phyloP scores from a whole-genome alignment of 495 filamentous ascomycete genomes.

The Trichoderma erinaceum region DNA sequence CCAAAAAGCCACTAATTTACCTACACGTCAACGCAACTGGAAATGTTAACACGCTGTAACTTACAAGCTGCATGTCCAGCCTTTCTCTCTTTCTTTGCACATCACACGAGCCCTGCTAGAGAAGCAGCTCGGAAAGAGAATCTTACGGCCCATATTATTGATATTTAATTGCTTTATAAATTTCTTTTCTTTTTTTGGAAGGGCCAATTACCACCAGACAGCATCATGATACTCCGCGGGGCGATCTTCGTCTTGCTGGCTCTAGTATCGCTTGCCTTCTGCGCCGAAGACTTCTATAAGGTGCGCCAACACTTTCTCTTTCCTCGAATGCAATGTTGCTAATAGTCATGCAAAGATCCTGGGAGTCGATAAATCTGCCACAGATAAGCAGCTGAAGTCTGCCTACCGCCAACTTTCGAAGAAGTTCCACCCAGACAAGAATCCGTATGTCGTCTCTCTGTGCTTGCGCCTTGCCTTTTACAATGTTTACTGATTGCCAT shows the following conservation, averaged over 20 bases:
- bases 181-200: neutral
- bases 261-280: constrained; percentile 39
- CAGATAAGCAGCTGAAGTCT: constrained; percentile 50
- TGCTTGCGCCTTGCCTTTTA: neutral
- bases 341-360: constrained; percentile 5
- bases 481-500: constrained; percentile 16
- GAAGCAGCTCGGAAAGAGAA: neutral
- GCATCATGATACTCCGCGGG: constrained; percentile 36
- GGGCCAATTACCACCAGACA: neutral
- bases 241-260: constrained; percentile 39
- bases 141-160: neutral
- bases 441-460: constrained; percentile 60
- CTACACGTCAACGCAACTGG: neutral
- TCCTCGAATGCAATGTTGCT: neutral
- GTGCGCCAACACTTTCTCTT: constrained; percentile 30
- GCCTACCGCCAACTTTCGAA: constrained; percentile 91
- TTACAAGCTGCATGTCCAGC: neutral
- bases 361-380: neutral
- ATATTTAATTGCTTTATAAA: neutral
- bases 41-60: constrained; percentile 14
- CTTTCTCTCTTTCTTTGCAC: neutral
- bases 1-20: neutral
- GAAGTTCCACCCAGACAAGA: constrained; percentile 98
- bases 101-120: neutral
- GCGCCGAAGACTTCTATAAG: constrained; percentile 83